Conservation (phyloP, 179 eudicot genomes). For the Nepenthes alata region DNA sequence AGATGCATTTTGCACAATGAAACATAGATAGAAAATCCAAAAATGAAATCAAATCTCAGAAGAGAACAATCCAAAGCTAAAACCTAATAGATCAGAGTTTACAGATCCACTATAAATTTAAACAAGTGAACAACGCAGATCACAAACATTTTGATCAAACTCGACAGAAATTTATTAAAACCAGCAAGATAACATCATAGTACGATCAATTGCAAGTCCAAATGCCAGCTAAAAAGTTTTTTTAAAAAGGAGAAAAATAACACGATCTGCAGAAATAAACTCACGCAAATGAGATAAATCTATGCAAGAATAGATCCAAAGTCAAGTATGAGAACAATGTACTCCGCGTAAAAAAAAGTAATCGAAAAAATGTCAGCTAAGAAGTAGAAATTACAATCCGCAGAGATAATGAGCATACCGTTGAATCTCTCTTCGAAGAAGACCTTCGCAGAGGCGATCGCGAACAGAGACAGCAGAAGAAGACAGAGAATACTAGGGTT, state of each 20-base stretch:
- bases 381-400: background rate
- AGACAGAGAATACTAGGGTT: conserved; percentile 45
- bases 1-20: no score
- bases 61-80: no score
- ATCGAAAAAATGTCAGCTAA: background rate
- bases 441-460: conserved; percentile 51
- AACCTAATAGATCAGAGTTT: background rate
- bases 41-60: no score
- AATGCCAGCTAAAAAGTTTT: background rate
- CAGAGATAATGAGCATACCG: conserved; percentile 22
- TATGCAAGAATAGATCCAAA: background rate
- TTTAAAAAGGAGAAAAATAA: background rate
- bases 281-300: background rate
- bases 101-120: conserved; percentile 8
- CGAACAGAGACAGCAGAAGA: conserved; percentile 34
- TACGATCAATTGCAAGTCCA: background rate
- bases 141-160: no score
- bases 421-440: conserved; percentile 79
- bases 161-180: no score
- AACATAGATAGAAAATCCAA: no score
- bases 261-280: background rate
- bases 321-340: background rate
- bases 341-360: background rate
- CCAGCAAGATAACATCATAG: no score
- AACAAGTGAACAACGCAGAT: background rate